Percentiles rank a stretch among this genome's conserved stretches.
These are phyloP conservation scores for Globisporangium paroecandrum DNA, from an alignment of 352 stramenopile genomes.

Conservation along the genomic window DNA sequence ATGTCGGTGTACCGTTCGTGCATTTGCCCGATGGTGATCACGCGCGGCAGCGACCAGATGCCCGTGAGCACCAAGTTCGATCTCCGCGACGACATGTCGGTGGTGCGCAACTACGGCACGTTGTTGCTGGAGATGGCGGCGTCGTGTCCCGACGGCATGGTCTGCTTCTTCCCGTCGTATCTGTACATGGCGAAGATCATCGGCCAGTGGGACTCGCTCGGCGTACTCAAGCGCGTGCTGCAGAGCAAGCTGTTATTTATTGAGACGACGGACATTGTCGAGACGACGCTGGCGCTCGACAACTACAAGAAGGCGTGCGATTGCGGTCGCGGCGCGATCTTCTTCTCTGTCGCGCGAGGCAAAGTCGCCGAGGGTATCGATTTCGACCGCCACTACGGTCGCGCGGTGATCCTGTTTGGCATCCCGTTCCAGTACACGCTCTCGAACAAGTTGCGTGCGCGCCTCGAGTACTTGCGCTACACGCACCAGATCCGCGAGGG, in stretches of 20 bases:
- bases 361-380: constrained; percentile 99
- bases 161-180: constrained; percentile 99
- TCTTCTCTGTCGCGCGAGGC: constrained; percentile 97
- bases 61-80: constrained; percentile 95
- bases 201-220: constrained; percentile 93
- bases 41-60: constrained; percentile 95
- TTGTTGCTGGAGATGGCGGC: constrained; percentile 94
- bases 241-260: constrained; percentile 99
- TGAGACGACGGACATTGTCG: constrained; percentile 99
- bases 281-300: constrained; percentile 97
- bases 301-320: constrained; percentile 98
- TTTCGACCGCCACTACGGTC: constrained; percentile 99
- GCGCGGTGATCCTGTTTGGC: constrained; percentile 97
- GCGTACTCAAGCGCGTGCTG: constrained; percentile 92
- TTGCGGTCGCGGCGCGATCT: constrained; percentile 95
- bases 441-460: constrained; percentile 89
- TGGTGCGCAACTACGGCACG: constrained; percentile 96
- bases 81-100: constrained; percentile 78
- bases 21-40: constrained; percentile 98
- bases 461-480: constrained; percentile 96
- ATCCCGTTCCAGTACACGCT: constrained; percentile 99
- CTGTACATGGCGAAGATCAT: constrained; percentile 99
- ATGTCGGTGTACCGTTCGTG: constrained; percentile 98
- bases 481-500: constrained; percentile 91
- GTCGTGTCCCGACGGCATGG: constrained; percentile 96